Conservation (phyloP, 78 protist species). For the Carpediemonas membranifera region DNA sequence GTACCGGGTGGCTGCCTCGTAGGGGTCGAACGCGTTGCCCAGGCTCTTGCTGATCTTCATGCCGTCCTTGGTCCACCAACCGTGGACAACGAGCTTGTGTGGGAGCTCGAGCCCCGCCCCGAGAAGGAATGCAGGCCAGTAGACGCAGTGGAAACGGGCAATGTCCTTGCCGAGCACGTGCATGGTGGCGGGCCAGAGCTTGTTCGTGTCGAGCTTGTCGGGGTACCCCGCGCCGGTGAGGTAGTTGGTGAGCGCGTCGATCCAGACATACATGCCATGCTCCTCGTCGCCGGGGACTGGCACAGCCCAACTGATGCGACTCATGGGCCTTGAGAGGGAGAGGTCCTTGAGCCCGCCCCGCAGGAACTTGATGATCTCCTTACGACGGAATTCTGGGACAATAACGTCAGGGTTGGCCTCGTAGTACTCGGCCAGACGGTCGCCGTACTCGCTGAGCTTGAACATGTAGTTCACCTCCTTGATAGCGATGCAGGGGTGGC, state of each 20-base stretch:
- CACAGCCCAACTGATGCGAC: constrained; percentile 75
- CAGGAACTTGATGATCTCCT: constrained; percentile 27
- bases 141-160: constrained; percentile 69
- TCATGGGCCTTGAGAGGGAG: constrained; percentile 61
- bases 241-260: constrained; percentile 89
- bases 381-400: constrained; percentile 32
- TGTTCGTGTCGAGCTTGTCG: background rate
- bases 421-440: constrained; percentile 18
- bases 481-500: constrained; percentile 32
- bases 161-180: constrained; percentile 91
- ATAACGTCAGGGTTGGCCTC: constrained; percentile 34
- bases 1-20: constrained; percentile 15
- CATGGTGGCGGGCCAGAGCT: constrained; percentile 13
- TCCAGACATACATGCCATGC: constrained; percentile 93
- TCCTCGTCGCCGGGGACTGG: constrained; percentile 62
- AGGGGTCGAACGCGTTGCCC: constrained; percentile 64
- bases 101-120: constrained; percentile 23
- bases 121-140: constrained; percentile 87
- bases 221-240: constrained; percentile 63
- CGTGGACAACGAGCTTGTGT: constrained; percentile 45
- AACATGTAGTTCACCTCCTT: constrained; percentile 62
- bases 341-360: constrained; percentile 35
- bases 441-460: constrained; percentile 31
- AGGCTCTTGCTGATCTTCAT: constrained; percentile 59
- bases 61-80: constrained; percentile 69